phyloP scores from a whole-genome alignment of 768 basidiomycete genomes.

The Boletus reticulatus region DNA sequence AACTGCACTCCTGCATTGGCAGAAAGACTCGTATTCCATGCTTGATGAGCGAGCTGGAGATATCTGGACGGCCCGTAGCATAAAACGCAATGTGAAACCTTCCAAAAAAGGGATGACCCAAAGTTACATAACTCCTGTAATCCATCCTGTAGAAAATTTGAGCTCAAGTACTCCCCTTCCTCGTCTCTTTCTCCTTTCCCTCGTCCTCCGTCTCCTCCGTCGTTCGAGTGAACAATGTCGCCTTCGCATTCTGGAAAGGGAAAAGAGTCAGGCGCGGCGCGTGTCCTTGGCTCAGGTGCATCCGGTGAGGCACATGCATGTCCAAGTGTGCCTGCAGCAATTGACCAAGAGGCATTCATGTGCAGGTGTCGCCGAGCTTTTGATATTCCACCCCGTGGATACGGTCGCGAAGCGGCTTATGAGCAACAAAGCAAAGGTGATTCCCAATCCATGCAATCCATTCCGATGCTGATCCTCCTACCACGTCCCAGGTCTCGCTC shows the following conservation, averaged over 20 bases:
- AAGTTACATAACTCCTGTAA: slow-evolving; percentile 25
- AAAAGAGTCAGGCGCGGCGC: slow-evolving; percentile 86
- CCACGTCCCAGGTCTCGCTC: slow-evolving; percentile 51
- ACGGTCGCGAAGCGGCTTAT: slow-evolving; percentile 98
- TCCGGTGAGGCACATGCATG: slow-evolving; percentile 54
- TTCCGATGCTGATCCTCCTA: not conserved
- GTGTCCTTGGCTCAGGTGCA: slow-evolving; percentile 87
- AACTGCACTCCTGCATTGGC: too few relatives aligned
- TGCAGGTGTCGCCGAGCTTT: slow-evolving; percentile 88
- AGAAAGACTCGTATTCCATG: too few relatives aligned
- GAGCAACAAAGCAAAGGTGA: slow-evolving; percentile 91
- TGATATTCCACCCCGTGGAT: slow-evolving; percentile 95
- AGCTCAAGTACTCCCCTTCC: not conserved
- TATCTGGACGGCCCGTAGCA: too few relatives aligned
- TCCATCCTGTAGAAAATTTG: slow-evolving; percentile 9
- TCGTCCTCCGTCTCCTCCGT: not conserved
- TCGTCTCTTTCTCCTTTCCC: not conserved
- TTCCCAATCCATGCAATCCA: not conserved
- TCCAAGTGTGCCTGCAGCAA: not conserved
- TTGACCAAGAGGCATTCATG: not conserved
- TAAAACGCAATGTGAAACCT: not conserved
- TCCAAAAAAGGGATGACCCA: slow-evolving; percentile 6
- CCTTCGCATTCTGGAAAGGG: slow-evolving; percentile 44
- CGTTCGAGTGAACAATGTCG: slow-evolving; percentile 37
- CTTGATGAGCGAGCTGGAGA: too few relatives aligned